These are phyloP conservation scores for Pleoardoris graminearum DNA, from an alignment of 2,329 filamentous ascomycete species.

Conservation along the genomic window DNA sequence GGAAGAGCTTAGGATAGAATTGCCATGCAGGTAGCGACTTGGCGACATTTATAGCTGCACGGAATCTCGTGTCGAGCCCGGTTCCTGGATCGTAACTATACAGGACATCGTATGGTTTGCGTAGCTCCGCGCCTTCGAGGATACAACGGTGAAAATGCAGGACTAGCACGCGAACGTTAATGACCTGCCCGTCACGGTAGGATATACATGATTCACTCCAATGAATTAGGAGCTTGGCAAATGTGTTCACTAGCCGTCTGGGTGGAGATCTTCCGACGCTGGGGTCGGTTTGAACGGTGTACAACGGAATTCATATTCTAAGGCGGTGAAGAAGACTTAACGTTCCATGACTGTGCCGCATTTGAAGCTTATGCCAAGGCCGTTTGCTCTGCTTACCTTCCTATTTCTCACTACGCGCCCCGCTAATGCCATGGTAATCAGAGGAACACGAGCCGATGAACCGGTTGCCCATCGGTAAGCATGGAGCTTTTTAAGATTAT, in stretches of 20 bases:
- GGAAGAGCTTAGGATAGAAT: constrained; percentile 8
- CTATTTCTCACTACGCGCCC: constrained; percentile 1
- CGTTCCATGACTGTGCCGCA: background rate
- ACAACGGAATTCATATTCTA: background rate
- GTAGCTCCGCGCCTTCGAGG: too few species aligned
- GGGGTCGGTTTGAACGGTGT: background rate
- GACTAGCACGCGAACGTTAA: constrained; percentile 1
- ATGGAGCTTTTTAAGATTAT: too few species aligned
- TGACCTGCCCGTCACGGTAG: background rate
- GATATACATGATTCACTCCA: background rate
- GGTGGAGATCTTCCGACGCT: background rate
- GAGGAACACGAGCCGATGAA: background rate
- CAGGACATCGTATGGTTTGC: background rate
- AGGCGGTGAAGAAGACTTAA: constrained; percentile 1
- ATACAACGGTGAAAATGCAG: too few species aligned
- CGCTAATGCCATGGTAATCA: background rate
- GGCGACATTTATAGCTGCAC: constrained; percentile 2
- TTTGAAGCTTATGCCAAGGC: background rate
- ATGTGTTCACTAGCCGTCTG: background rate
- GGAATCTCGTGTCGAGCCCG: constrained; percentile 1
- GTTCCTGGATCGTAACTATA: background rate
- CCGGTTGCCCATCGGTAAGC: background rate
- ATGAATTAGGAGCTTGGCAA: constrained; percentile 4
- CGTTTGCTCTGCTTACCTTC: background rate
- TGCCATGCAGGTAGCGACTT: background rate